These are phyloP conservation scores for Candida verbasci DNA, from an alignment of 805 yeast species.

Conservation along the genomic window DNA sequence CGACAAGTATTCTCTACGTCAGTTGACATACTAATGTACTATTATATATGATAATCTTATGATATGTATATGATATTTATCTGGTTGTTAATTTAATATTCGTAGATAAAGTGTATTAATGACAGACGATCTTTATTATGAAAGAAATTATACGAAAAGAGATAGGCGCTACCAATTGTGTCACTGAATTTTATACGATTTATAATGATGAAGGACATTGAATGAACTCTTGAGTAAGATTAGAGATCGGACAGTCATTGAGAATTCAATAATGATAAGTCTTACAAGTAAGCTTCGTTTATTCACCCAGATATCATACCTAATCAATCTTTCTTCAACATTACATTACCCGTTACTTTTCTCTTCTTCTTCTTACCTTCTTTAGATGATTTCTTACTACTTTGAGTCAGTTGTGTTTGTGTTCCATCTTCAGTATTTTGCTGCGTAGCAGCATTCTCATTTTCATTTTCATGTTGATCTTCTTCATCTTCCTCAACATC, in stretches of 20 bases:
- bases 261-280: too few species aligned
- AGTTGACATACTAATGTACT: slow-evolving; percentile 2
- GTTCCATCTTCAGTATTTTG: neutral
- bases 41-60: neutral
- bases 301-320: too few species aligned
- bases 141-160: neutral
- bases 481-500: slow-evolving; percentile 15
- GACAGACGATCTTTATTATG: neutral
- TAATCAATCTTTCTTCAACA: slow-evolving; percentile 9
- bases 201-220: too few species aligned
- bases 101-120: neutral
- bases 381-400: neutral
- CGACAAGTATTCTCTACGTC: slow-evolving; percentile 59
- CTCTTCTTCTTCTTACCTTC: slow-evolving; percentile 16
- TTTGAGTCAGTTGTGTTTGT: neutral
- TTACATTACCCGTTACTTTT: slow-evolving; percentile 15
- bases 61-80: too few species aligned
- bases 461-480: slow-evolving; percentile 10
- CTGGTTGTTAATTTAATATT: too few species aligned
- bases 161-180: neutral
- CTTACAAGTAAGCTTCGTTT: too few species aligned
- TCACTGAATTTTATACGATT: too few species aligned
- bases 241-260: too few species aligned
- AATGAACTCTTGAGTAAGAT: too few species aligned
- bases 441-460: neutral